These are phyloP conservation scores for Paramyrothecium roridum DNA, from an alignment of 2,329 filamentous ascomycete species.

Conservation along the genomic window DNA sequence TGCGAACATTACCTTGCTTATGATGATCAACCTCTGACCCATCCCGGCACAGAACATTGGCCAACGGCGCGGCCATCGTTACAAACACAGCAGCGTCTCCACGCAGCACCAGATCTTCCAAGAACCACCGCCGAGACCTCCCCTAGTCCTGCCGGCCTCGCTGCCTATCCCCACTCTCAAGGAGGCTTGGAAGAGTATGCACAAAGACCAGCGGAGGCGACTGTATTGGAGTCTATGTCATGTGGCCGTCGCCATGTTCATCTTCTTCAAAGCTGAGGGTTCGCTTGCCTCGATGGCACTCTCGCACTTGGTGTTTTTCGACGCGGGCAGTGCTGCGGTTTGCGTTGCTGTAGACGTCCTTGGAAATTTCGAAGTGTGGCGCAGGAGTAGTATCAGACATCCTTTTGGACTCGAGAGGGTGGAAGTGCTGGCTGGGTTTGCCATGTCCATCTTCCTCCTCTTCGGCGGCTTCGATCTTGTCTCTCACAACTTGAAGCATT, in stretches of 20 bases:
- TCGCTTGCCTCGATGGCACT: slow-evolving; percentile 89
- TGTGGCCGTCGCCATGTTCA: slow-evolving; percentile 75
- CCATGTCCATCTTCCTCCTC: slow-evolving; percentile 92
- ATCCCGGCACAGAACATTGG: slow-evolving; percentile 66
- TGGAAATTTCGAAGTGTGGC: slow-evolving; percentile 97
- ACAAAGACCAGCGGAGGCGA: slow-evolving; percentile 76
- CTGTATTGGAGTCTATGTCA: slow-evolving; percentile 91
- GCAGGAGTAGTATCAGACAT: slow-evolving; percentile 84
- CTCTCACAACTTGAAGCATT: slow-evolving; percentile 88
- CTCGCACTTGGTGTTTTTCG: slow-evolving; percentile 91
- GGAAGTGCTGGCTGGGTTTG: slow-evolving; percentile 92
- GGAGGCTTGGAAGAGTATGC: slow-evolving; percentile 89
- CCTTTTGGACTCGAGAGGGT: slow-evolving; percentile 90
- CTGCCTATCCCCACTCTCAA: slow-evolving; percentile 85
- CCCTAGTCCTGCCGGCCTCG: slow-evolving; percentile 84
- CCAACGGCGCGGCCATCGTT: slow-evolving; percentile 90
- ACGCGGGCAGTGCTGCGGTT: slow-evolving; percentile 85
- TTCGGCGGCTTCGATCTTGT: slow-evolving; percentile 97
- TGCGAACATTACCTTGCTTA: neutral
- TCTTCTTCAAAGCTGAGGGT: slow-evolving; percentile 81
- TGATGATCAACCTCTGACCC: slow-evolving; percentile 6
- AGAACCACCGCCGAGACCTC: slow-evolving; percentile 80
- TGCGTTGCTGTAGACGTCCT: slow-evolving; percentile 92
- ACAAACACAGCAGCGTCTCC: slow-evolving; percentile 94
- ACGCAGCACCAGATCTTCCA: slow-evolving; percentile 90